Conservation (phyloP, 148 eudicot species). For the Chenopodium album region DNA sequence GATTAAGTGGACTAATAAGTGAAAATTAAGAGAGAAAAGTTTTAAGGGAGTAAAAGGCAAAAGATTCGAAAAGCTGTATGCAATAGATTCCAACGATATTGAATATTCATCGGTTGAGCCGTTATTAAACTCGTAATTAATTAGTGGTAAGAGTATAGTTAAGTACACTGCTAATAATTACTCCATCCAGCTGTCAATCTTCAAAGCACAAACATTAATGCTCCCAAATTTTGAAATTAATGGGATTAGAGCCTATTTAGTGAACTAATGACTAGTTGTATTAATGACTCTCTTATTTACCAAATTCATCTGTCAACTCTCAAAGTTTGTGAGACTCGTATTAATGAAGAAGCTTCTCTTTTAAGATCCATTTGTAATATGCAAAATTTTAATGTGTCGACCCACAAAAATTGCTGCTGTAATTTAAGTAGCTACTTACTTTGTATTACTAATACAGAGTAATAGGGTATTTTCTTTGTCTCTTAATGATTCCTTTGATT, state of each 20-base stretch:
- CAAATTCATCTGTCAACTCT: conserved; percentile 20
- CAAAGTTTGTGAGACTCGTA: conserved; percentile 13
- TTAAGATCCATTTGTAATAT: conserved; percentile 31
- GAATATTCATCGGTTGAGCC: conserved; percentile 23
- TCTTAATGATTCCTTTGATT: too few relatives aligned
- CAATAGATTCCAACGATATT: conserved; percentile 22
- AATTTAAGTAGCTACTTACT: not conserved
- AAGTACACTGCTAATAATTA: conserved; percentile 2
- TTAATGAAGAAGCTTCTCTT: conserved; percentile 19
- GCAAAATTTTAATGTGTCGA: conserved; percentile 22
- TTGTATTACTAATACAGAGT: too few relatives aligned
- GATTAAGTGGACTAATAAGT: too few relatives aligned
- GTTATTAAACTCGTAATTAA: not conserved
- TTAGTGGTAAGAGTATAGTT: not conserved
- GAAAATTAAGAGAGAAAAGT: too few relatives aligned
- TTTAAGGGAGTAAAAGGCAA: not conserved
- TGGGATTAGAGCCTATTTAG: conserved; percentile 29
- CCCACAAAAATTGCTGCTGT: conserved; percentile 25
- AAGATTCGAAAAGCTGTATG: conserved; percentile 23
- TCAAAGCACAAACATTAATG: conserved; percentile 5
- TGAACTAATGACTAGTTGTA: not conserved
- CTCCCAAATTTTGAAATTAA: not conserved
- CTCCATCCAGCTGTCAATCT: conserved; percentile 18
- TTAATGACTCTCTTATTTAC: conserved; percentile 5
- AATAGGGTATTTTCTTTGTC: too few relatives aligned